A percentile compares a stretch with the other conserved stretches of the same genome.
phyloP scores from a whole-genome alignment of 768 basidiomycete genomes.

The Cystobasidium tubakii region DNA sequence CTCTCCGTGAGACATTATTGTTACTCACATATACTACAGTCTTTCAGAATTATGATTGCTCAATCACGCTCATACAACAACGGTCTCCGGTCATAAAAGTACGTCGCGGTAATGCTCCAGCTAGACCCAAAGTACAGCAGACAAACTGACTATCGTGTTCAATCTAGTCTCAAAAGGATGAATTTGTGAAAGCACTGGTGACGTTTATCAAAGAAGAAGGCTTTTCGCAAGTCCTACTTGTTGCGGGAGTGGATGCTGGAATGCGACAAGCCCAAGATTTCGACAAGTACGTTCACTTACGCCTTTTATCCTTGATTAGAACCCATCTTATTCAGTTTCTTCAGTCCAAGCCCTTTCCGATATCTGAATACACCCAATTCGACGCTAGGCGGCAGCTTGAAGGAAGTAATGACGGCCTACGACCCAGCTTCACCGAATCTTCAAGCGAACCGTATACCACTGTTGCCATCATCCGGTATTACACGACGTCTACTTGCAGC shows the following conservation, averaged over 20 bases:
- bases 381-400: not conserved
- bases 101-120: not conserved
- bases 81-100: conserved; percentile 29
- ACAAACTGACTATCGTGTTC: not conserved
- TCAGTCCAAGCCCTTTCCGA: conserved; percentile 28
- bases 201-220: conserved; percentile 5
- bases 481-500: conserved; percentile 31
- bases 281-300: conserved; percentile 28
- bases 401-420: not conserved
- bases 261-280: conserved; percentile 12
- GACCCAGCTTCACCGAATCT: not conserved
- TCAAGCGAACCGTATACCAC: not conserved
- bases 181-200: conserved; percentile 13
- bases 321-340: no score
- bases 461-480: conserved; percentile 23
- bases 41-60: conserved; percentile 7
- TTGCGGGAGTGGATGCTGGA: conserved; percentile 28
- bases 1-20: no score
- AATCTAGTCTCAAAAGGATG: conserved; percentile 23
- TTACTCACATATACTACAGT: conserved; percentile 3
- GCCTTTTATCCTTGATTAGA: no score
- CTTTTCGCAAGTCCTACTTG: conserved; percentile 13
- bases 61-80: conserved; percentile 21
- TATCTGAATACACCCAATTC: not conserved
- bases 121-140: no score